These are phyloP conservation scores for Marasmius fiardii DNA, from an alignment of 1,284 basidiomycete species.

Conservation along the genomic window DNA sequence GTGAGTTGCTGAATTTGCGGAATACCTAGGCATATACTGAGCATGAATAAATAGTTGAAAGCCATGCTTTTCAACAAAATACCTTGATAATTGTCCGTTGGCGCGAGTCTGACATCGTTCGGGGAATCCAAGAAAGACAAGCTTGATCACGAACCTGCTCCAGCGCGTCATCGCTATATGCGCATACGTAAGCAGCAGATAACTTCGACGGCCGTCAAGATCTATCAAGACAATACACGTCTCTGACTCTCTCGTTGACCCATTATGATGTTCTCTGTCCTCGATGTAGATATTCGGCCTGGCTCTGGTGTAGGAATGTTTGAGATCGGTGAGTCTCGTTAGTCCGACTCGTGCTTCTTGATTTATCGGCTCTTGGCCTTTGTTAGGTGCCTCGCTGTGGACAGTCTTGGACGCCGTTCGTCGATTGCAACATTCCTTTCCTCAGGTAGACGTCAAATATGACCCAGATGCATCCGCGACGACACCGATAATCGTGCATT, in stretches of 20 bases:
- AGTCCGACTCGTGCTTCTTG: slow-evolving; percentile 4
- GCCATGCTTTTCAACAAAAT: slow-evolving; percentile 6
- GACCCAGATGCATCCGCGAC: slow-evolving; percentile 71
- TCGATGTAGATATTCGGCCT: slow-evolving; percentile 75
- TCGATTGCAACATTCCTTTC: slow-evolving; percentile 61
- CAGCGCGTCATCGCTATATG: no score
- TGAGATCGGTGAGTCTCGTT: slow-evolving; percentile 54
- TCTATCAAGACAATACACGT: neutral
- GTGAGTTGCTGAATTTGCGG: slow-evolving; percentile 79
- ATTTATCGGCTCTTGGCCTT: slow-evolving; percentile 2
- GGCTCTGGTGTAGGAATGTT: slow-evolving; percentile 78
- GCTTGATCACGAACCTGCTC: no score
- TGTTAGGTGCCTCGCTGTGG: slow-evolving; percentile 77
- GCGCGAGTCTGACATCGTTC: slow-evolving; percentile 39
- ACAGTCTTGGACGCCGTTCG: slow-evolving; percentile 71
- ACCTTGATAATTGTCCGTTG: slow-evolving; percentile 70
- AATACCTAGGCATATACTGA: slow-evolving; percentile 56
- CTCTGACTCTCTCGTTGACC: slow-evolving; percentile 6
- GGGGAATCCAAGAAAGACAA: neutral
- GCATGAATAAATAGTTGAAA: neutral
- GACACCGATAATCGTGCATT: slow-evolving; percentile 74
- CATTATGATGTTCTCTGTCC: slow-evolving; percentile 53
- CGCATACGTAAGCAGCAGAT: no score
- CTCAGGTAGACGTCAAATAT: slow-evolving; percentile 82
- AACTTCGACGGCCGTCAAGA: neutral